Conservation (phyloP, 1,284 basidiomycete genomes). For the Lentinula novae-zelandiae region DNA sequence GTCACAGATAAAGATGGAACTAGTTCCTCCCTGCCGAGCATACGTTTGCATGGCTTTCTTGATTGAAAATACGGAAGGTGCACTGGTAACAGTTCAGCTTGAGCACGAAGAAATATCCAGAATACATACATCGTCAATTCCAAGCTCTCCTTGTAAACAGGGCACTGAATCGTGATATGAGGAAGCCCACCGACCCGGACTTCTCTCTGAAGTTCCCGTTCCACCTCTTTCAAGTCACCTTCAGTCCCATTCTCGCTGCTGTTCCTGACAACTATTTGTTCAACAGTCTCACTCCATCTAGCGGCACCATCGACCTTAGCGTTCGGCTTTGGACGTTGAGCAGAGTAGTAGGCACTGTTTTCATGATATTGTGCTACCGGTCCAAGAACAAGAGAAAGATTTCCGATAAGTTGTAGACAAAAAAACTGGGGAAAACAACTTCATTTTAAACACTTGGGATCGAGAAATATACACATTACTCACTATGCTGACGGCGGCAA, state of each 20-base stretch:
- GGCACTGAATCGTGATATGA: slow-evolving; percentile 75
- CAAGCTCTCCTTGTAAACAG: slow-evolving; percentile 78
- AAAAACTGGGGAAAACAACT: slow-evolving; percentile 48
- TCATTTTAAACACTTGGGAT: not conserved
- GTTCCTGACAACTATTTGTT: not conserved
- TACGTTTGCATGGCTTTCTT: slow-evolving; percentile 88
- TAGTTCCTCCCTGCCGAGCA: slow-evolving; percentile 77
- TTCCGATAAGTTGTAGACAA: slow-evolving; percentile 58
- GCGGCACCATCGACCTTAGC: slow-evolving; percentile 29
- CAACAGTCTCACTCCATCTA: not conserved
- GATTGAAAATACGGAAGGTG: slow-evolving; percentile 75
- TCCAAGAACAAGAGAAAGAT: slow-evolving; percentile 42
- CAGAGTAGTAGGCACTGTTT: slow-evolving; percentile 72
- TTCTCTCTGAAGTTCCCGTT: not conserved
- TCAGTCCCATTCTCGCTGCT: not conserved
- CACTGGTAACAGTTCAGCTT: slow-evolving; percentile 28
- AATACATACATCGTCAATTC: slow-evolving; percentile 60
- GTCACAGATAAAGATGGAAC: slow-evolving; percentile 73
- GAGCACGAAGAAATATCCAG: slow-evolving; percentile 1
- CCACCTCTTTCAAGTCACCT: not conserved
- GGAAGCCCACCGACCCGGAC: slow-evolving; percentile 41
- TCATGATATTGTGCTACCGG: slow-evolving; percentile 53
- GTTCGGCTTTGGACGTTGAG: slow-evolving; percentile 52
- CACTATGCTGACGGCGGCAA: slow-evolving; percentile 72
- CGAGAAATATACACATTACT: slow-evolving; percentile 20